Base-by-base conservation (phyloP, 106 monocot genomes). In the Iris macrosiphon region DNA sequence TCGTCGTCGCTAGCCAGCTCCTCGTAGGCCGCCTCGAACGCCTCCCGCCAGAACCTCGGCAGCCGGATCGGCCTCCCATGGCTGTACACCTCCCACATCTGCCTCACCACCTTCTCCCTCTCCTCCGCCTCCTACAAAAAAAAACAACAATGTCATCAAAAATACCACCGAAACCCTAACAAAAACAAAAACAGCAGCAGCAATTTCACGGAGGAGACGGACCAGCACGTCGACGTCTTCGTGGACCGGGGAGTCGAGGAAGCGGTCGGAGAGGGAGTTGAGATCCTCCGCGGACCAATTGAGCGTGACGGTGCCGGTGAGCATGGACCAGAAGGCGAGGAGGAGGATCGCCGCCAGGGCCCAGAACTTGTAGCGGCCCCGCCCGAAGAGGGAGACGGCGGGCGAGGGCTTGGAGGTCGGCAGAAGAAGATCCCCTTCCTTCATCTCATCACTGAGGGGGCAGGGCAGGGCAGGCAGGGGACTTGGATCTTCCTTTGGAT, bases 291-390 rank as follows among this genome's bases (percentile, higher is more conserved):
- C 69, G 41, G 89, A 85, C 71, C 78, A 89, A 16, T 76, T 68
- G 30, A 95, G 77, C 32, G 95, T 76, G 72, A 95, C 76, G 51
- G 89, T 75, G 65, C 85, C 89, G 50, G 89, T 75, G 73, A 89
- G 69, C 89, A 95, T 85, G 16, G 95, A 95, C 95, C 95, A 95
- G 57, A 95, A 72, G 15, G 95, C 85, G 21, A 95, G 82, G 57
- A 95, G 89, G 61, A 82, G 49, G 70, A 95, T 85, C 40, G 79
- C 89, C 15, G 68, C 79, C 11, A 89, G 76, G 5, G 79, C 81
- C 89, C 82, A 95, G 67, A 81, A 69, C 79, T 95, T 95, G 82
- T 82, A 85, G 42, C 85, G 72, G 4, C 78, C 79, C 53, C 69
- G 72, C 16, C 85, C 79, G 55, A 81, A 70, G 7, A 85, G 55